Conservation (phyloP, 2,329 filamentous ascomycete genomes). For the Nemania diffusa region DNA sequence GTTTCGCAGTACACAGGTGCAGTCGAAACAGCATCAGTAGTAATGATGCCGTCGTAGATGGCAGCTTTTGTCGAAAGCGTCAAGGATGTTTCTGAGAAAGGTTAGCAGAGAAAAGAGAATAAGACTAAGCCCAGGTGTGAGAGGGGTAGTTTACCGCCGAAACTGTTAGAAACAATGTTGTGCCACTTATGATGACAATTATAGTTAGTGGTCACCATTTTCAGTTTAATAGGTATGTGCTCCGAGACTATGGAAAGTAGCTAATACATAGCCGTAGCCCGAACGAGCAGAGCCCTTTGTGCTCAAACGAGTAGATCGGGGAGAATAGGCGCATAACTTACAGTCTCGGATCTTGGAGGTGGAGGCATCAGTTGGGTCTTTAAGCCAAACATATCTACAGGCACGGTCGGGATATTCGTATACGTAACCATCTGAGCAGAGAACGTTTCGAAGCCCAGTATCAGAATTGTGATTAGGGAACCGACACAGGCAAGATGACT, state of each 20-base stretch:
- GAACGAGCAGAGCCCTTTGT: background rate
- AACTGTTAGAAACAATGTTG: constrained; percentile 45
- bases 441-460: constrained; percentile 54
- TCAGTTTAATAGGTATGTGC: background rate
- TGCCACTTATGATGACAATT: constrained; percentile 45
- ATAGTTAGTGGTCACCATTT: background rate
- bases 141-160: constrained; percentile 13
- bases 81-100: constrained; percentile 36
- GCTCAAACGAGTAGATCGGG: background rate
- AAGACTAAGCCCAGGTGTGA: background rate
- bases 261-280: background rate
- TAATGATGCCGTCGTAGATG: constrained; percentile 53
- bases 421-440: constrained; percentile 54
- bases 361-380: constrained; percentile 40
- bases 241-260: background rate
- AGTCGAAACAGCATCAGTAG: constrained; percentile 44
- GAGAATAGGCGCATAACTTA: constrained; percentile 7
- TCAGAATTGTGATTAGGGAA: constrained; percentile 51
- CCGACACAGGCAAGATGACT: constrained; percentile 54
- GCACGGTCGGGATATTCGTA: constrained; percentile 43
- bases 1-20: constrained; percentile 47
- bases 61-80: constrained; percentile 53
- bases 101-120: background rate
- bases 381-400: constrained; percentile 35
- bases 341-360: constrained; percentile 50